phyloP scores from a whole-genome alignment of 2,329 filamentous ascomycete species.

The Cordyceps fumosorosea region DNA sequence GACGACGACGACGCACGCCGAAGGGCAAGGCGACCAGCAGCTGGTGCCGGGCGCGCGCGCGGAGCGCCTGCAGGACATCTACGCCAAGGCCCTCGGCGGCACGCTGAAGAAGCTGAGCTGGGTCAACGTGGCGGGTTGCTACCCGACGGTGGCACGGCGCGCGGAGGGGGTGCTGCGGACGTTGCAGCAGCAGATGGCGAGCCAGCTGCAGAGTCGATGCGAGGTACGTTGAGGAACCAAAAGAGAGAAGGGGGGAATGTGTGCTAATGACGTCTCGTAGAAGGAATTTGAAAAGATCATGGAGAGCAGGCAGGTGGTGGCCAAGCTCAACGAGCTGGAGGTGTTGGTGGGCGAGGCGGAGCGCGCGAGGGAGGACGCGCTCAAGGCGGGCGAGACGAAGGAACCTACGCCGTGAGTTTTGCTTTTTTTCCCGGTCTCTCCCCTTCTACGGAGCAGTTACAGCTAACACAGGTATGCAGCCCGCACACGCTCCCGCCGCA shows the following conservation, averaged over 20 bases:
- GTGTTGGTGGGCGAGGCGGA: slow-evolving; percentile 45
- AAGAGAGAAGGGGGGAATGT: not conserved
- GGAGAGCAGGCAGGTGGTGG: slow-evolving; percentile 44
- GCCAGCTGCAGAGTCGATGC: slow-evolving; percentile 47
- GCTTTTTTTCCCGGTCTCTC: not conserved
- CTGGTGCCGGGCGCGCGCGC: slow-evolving; percentile 50
- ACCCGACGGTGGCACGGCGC: slow-evolving; percentile 49
- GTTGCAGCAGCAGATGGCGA: slow-evolving; percentile 54
- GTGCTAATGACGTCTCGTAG: slow-evolving; percentile 20
- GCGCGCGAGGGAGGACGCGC: slow-evolving; percentile 27
- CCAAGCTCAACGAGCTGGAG: slow-evolving; percentile 54
- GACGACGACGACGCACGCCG: not conserved
- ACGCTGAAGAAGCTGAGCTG: slow-evolving; percentile 51
- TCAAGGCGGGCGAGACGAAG: slow-evolving; percentile 16
- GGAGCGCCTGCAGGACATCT: slow-evolving; percentile 46
- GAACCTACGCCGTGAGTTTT: slow-evolving; percentile 40
- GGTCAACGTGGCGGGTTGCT: slow-evolving; percentile 54
- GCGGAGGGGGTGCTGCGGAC: slow-evolving; percentile 45
- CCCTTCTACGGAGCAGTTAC: slow-evolving; percentile 4
- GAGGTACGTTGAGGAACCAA: no score
- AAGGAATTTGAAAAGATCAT: slow-evolving; percentile 53
- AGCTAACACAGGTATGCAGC: slow-evolving; percentile 22
- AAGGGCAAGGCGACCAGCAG: not conserved
- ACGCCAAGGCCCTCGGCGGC: slow-evolving; percentile 43
- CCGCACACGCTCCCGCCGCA: slow-evolving; percentile 51